phyloP scores from a whole-genome alignment of 805 yeast species.

The Spathaspora girioi region DNA sequence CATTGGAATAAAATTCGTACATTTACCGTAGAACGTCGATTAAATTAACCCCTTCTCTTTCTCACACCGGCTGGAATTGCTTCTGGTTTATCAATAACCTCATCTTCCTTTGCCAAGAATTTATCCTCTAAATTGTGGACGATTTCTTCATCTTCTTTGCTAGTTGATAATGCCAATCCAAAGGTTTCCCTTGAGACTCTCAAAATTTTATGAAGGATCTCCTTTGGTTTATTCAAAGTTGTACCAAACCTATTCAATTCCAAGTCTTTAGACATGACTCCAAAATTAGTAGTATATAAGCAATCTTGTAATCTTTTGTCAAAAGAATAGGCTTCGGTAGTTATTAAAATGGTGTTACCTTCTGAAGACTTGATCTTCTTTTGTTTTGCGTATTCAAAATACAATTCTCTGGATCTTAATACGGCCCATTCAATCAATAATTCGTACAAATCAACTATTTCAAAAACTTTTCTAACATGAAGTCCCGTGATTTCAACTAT shows the following conservation, averaged over 20 bases:
- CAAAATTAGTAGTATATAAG: slow-evolving; percentile 43
- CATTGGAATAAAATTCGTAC: neutral
- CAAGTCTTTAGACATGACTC: slow-evolving; percentile 22
- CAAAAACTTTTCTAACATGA: slow-evolving; percentile 67
- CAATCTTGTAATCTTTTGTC: slow-evolving; percentile 39
- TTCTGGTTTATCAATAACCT: slow-evolving; percentile 5
- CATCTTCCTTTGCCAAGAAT: slow-evolving; percentile 3
- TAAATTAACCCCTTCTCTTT: slow-evolving; percentile 13
- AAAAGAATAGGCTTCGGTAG: slow-evolving; percentile 50
- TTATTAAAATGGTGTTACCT: slow-evolving; percentile 33
- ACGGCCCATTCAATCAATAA: slow-evolving; percentile 64
- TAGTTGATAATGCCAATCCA: slow-evolving; percentile 22
- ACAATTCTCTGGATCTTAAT: slow-evolving; percentile 41
- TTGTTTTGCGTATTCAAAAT: slow-evolving; percentile 24
- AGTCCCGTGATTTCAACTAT: slow-evolving; percentile 53
- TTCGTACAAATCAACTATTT: slow-evolving; percentile 57
- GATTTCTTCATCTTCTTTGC: slow-evolving; percentile 16
- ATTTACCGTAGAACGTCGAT: neutral
- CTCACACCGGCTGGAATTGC: slow-evolving; percentile 5
- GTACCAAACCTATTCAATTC: slow-evolving; percentile 27
- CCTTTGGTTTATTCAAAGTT: slow-evolving; percentile 10
- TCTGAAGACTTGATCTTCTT: slow-evolving; percentile 23
- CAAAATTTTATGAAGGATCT: slow-evolving; percentile 17
- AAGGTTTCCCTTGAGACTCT: slow-evolving; percentile 24
- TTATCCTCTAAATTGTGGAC: slow-evolving; percentile 2